Base-by-base conservation (phyloP, 1,284 basidiomycete genomes). In the Anthracocystis panici-leucophaei region DNA sequence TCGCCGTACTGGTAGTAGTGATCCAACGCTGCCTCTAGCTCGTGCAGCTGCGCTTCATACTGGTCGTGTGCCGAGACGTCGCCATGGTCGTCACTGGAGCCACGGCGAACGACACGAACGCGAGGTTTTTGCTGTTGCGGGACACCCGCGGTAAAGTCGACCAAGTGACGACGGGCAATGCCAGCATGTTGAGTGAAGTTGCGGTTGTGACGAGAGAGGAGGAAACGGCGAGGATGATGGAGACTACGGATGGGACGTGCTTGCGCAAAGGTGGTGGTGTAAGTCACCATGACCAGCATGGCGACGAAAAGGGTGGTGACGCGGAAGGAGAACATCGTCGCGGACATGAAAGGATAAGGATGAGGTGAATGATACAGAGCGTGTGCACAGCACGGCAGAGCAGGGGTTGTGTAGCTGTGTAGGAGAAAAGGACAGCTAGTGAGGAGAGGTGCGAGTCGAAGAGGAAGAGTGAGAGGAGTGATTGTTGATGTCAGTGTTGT, bases 1-100 rank as follows among this genome's bases (percentile, higher is more conserved):
- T 75, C 72, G 12, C 72, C 72, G 27, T 62, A 69, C 50, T 65
- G 41, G 46, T 59, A 52, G 29, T 59, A 75, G 29, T 69, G 72
- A n/a, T 63, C n/a, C 11, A 75, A 56, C 5, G 72, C 72, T 3
- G 54, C 55, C 21, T 69, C 62, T n/a, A 75, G 56, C 5, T 27
- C 20, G 35, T 63, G 57, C 29, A 58, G 35, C 41, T 69, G 55
- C 0, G 52, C 31, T 33, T 75, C 72, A 52, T 49, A 57, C 1
- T 25, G 35, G 27, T 75, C 66, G 44, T 75, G 72, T 5, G 38
- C 35, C 5, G 44, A 14, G 12, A 63, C 38, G 21, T 66, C 44
- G 23, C 54, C 57, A 18, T 55, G 49, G 12, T 71, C 57, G 38
- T 64, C 41, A 2, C 44, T 20, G 6, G 27, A 29, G 6, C n/a